These are phyloP conservation scores for Chytriomyces confervae DNA, from an alignment of 192 early-diverging fungal genomes.

Conservation along the genomic window DNA sequence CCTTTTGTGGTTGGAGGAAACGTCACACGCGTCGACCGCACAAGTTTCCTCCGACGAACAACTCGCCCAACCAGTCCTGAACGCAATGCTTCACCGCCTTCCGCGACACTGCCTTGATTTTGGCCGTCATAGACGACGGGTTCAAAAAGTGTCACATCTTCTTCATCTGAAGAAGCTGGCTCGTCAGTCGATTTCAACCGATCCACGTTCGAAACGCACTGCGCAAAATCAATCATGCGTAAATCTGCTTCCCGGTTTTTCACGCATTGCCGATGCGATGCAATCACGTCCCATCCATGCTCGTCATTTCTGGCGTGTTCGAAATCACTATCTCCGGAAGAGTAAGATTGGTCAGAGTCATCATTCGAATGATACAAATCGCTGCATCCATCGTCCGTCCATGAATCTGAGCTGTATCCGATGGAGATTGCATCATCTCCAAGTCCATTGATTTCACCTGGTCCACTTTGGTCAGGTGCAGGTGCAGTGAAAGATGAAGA, in stretches of 20 bases:
- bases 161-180: constrained; percentile 31
- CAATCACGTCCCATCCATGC: constrained; percentile 26
- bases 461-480: background rate
- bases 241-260: constrained; percentile 68
- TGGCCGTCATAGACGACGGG: constrained; percentile 3
- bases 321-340: constrained; percentile 26
- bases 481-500: constrained; percentile 22
- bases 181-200: constrained; percentile 52
- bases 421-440: constrained; percentile 14
- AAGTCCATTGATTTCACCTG: background rate
- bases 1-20: constrained; percentile 69
- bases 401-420: constrained; percentile 23
- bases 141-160: constrained; percentile 14
- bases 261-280: constrained; percentile 30
- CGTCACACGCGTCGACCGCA: constrained; percentile 48
- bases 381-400: constrained; percentile 13
- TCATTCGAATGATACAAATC: constrained; percentile 13
- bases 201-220: constrained; percentile 76
- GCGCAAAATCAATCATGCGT: constrained; percentile 96
- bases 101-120: background rate
- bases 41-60: background rate
- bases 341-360: constrained; percentile 3
- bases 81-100: background rate
- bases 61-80: background rate
- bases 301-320: constrained; percentile 10